phyloP scores from a whole-genome alignment of 2,329 filamentous ascomycete species.

The Pseudopyricularia javanii region DNA sequence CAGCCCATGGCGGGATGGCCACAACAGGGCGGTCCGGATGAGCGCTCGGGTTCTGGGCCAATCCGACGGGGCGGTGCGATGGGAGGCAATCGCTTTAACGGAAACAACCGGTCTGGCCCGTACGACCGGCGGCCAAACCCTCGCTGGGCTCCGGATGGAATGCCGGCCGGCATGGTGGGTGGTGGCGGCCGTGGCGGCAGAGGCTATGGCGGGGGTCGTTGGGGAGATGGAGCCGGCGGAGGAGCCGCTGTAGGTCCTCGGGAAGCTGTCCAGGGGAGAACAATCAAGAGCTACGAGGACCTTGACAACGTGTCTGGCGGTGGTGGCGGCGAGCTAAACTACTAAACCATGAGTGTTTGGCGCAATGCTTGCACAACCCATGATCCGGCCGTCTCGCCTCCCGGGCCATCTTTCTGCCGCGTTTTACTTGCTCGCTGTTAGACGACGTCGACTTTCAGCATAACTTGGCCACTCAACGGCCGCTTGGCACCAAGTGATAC shows the following conservation, averaged over 20 bases:
- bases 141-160: slow-evolving; percentile 31
- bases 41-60: slow-evolving; percentile 37
- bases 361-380: neutral
- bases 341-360: slow-evolving; percentile 33
- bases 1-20: slow-evolving; percentile 34
- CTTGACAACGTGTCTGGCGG: slow-evolving; percentile 71
- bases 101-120: slow-evolving; percentile 57
- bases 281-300: slow-evolving; percentile 94
- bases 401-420: neutral
- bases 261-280: slow-evolving; percentile 85
- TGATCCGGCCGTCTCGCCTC: neutral
- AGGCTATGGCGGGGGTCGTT: slow-evolving; percentile 36
- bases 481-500: neutral
- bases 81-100: slow-evolving; percentile 38
- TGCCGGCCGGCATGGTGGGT: slow-evolving; percentile 29
- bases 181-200: slow-evolving; percentile 31
- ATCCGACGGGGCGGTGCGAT: slow-evolving; percentile 50
- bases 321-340: slow-evolving; percentile 79
- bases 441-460: neutral
- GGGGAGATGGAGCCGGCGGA: slow-evolving; percentile 63
- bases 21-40: slow-evolving; percentile 23
- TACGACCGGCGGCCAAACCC: slow-evolving; percentile 58
- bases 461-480: neutral
- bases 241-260: slow-evolving; percentile 70
- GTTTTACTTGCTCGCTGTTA: neutral